A percentile compares a stretch with the other conserved stretches of the same genome.
These are phyloP conservation scores for Artemisia tridentata DNA, from an alignment of 129 eudicot species.

Conservation along the genomic window DNA sequence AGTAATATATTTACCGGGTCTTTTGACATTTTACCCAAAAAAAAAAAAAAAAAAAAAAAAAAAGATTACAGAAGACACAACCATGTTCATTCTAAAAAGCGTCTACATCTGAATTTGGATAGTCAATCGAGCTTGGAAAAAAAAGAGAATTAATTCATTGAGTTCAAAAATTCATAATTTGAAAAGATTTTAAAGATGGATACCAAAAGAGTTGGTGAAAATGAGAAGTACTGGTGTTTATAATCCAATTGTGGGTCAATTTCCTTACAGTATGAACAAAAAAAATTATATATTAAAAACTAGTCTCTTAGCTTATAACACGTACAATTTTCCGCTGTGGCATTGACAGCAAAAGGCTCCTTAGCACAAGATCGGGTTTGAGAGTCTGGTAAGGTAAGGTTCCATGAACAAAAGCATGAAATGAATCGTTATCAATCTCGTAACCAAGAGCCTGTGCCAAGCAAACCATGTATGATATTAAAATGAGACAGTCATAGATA, in stretches of 20 bases:
- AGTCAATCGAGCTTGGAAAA: too few relatives aligned
- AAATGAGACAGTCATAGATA: background rate
- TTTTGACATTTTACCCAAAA: too few relatives aligned
- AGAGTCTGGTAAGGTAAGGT: conserved; percentile 72
- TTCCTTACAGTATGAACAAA: background rate
- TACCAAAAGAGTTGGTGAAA: too few relatives aligned
- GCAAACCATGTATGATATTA: background rate
- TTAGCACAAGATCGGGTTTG: conserved; percentile 78
- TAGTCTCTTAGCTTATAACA: background rate
- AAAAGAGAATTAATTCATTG: too few relatives aligned
- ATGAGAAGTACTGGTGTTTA: too few relatives aligned
- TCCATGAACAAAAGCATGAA: conserved; percentile 84
- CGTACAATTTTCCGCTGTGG: conserved; percentile 89
- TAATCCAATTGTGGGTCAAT: background rate
- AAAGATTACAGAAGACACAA: too few relatives aligned
- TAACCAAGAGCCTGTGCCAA: conserved; percentile 72
- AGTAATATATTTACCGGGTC: too few relatives aligned
- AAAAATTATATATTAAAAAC: background rate
- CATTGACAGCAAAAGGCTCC: conserved; percentile 78
- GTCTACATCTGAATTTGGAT: too few relatives aligned
- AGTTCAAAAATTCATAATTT: too few relatives aligned
- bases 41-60: too few relatives aligned
- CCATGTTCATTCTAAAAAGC: too few relatives aligned
- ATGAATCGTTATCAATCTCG: conserved; percentile 71
- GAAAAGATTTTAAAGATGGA: too few relatives aligned